A percentile compares a stretch with the other conserved stretches of the same genome.
Conservation (phyloP, 495 filamentous ascomycete genomes). For the Trichocladium antarcticum region DNA sequence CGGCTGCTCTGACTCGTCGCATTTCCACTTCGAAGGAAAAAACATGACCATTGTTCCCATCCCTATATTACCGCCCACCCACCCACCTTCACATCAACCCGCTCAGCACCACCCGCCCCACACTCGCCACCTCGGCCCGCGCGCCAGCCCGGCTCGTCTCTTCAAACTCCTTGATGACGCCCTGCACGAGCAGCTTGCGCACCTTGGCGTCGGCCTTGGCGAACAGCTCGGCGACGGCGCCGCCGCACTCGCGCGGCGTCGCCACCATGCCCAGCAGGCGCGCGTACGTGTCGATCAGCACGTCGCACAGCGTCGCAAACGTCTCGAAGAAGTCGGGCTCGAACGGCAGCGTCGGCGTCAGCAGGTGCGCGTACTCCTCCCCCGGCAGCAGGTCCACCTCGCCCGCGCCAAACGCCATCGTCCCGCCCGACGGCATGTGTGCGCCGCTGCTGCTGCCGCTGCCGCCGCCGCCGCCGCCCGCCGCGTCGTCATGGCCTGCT, state of each 20-base stretch:
- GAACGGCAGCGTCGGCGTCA: conserved; percentile 88
- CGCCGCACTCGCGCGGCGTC: conserved; percentile 49
- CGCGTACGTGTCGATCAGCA: conserved; percentile 84
- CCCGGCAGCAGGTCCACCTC: conserved; percentile 46
- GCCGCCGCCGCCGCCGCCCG: conserved; percentile 1
- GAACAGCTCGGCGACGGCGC: conserved; percentile 66
- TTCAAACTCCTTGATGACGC: conserved; percentile 85
- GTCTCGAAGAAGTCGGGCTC: conserved; percentile 96
- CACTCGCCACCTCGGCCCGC: conserved; percentile 67
- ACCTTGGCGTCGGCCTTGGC: conserved; percentile 78
- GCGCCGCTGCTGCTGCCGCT: too few relatives aligned
- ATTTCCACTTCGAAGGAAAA: too few relatives aligned
- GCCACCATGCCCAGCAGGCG: conserved; percentile 61
- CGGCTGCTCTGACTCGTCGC: too few relatives aligned
- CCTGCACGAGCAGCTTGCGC: conserved; percentile 73
- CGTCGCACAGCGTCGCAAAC: conserved; percentile 94
- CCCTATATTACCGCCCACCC: background rate
- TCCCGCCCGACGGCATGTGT: too few relatives aligned
- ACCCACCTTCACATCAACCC: conserved; percentile 56
- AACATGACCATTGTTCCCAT: background rate
- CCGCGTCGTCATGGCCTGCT: too few relatives aligned
- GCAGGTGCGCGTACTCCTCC: conserved; percentile 78
- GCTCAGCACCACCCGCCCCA: conserved; percentile 81
- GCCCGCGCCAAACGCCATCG: conserved; percentile 36
- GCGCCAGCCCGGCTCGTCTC: conserved; percentile 63